Percentiles rank a stretch among this genome's conserved stretches.
Conservation (phyloP, 768 basidiomycete species). For the Russula griseocarnosa region DNA sequence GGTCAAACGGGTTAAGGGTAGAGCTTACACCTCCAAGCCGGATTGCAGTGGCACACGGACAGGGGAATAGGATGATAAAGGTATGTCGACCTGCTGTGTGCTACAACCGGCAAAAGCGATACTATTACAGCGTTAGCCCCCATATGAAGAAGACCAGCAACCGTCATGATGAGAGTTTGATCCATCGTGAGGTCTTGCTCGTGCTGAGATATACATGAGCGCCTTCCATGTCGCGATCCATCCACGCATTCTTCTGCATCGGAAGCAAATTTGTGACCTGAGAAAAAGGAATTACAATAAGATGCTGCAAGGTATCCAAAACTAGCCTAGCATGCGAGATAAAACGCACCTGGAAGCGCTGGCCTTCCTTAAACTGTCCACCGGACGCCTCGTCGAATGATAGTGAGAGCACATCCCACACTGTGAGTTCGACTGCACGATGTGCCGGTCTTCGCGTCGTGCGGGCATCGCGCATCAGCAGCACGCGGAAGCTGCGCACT, state of each 20-base stretch:
- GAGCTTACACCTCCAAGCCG: too few relatives aligned
- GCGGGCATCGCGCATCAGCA: conserved; percentile 25
- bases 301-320: background rate
- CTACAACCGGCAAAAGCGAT: background rate
- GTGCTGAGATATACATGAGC: conserved; percentile 70
- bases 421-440: conserved; percentile 25
- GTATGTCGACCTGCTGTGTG: background rate
- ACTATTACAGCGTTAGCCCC: background rate
- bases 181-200: conserved; percentile 63
- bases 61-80: background rate
- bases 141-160: background rate
- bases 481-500: conserved; percentile 25
- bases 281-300: too few relatives aligned
- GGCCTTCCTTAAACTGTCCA: conserved; percentile 24
- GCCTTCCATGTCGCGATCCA: conserved; percentile 45
- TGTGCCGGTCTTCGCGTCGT: conserved; percentile 16
- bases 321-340: background rate
- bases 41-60: too few relatives aligned
- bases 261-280: conserved; percentile 70
- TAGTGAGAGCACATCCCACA: conserved; percentile 25
- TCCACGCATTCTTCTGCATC: conserved; percentile 66
- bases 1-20: too few relatives aligned
- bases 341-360: conserved; percentile 23
- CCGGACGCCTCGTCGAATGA: conserved; percentile 15
- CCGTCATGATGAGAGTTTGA: conserved; percentile 29